A percentile compares a stretch with the other conserved stretches of the same genome.
phyloP scores from a whole-genome alignment of 2,329 filamentous ascomycete genomes.

The Capronia americana region DNA sequence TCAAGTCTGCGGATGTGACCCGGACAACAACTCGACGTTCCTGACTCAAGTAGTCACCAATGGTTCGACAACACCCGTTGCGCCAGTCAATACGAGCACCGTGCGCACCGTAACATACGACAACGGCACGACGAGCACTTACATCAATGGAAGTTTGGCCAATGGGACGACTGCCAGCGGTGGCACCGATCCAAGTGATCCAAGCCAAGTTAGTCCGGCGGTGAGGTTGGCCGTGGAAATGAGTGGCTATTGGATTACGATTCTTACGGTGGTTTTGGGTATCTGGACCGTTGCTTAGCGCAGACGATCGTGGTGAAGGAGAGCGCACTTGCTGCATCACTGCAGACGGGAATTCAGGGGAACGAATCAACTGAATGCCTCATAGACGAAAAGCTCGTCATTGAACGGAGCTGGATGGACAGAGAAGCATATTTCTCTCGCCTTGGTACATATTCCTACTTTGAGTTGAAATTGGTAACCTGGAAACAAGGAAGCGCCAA shows the following conservation, averaged over 20 bases:
- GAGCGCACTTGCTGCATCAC: not conserved
- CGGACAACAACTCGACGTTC: slow-evolving; percentile 53
- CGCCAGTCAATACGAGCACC: slow-evolving; percentile 47
- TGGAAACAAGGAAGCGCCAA: not conserved
- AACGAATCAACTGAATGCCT: too few relatives aligned
- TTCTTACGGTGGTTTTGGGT: slow-evolving; percentile 44
- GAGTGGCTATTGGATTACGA: slow-evolving; percentile 53
- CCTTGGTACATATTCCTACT: not conserved
- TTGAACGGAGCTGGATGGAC: not conserved
- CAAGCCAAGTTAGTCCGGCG: slow-evolving; percentile 33
- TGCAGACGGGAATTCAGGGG: not conserved
- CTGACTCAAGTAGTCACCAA: slow-evolving; percentile 52
- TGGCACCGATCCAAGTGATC: slow-evolving; percentile 42
- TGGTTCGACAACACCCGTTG: slow-evolving; percentile 44
- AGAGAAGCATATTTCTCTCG: not conserved
- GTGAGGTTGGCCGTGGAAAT: slow-evolving; percentile 41
- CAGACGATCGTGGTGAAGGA: not conserved
- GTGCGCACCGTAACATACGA: slow-evolving; percentile 48
- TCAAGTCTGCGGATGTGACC: slow-evolving; percentile 64
- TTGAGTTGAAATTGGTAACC: not conserved
- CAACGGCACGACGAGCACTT: slow-evolving; percentile 54
- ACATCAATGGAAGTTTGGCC: slow-evolving; percentile 56
- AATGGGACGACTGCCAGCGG: slow-evolving; percentile 51
- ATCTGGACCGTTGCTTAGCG: slow-evolving; percentile 31
- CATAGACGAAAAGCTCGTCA: too few relatives aligned